Conservation (phyloP, 2,329 filamentous ascomycete genomes). For the Alternaria sp. region DNA sequence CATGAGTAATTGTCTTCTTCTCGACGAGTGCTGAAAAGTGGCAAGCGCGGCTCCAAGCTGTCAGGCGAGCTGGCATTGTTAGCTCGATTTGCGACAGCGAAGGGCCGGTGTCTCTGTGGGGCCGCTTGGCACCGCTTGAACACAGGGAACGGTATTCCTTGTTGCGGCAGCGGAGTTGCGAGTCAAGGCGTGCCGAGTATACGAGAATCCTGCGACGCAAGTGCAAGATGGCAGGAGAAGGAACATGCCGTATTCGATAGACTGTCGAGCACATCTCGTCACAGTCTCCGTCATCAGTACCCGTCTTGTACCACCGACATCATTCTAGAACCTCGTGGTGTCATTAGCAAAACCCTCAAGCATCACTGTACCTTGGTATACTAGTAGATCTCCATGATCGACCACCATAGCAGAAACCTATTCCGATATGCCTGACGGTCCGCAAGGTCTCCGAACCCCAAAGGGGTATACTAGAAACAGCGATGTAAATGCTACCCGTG, state of each 20-base stretch:
- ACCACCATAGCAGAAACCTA: neutral
- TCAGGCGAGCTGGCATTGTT: neutral
- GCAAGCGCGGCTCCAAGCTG: neutral
- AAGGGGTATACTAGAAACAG: neutral
- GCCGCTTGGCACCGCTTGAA: neutral
- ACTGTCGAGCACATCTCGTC: neutral
- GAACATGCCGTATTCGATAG: neutral
- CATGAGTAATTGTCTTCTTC: neutral
- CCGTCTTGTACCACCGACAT: neutral
- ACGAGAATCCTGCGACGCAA: neutral
- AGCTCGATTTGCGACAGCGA: neutral
- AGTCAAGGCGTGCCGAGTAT: neutral
- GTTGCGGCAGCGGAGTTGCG: neutral
- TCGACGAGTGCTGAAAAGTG: neutral
- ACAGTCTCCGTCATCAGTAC: neutral
- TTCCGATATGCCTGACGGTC: neutral
- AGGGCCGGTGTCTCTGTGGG: neutral
- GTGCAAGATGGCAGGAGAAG: neutral
- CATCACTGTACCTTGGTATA: neutral
- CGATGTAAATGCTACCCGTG: conserved; percentile 1
- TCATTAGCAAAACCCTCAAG: neutral
- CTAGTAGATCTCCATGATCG: neutral
- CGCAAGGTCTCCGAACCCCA: neutral
- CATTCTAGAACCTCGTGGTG: neutral
- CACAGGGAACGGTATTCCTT: neutral